Evolutionary conservation across 2,329 filamentous ascomycete species (phyloP).

Genomic region (Sarocladiaceae sp.): DNA sequence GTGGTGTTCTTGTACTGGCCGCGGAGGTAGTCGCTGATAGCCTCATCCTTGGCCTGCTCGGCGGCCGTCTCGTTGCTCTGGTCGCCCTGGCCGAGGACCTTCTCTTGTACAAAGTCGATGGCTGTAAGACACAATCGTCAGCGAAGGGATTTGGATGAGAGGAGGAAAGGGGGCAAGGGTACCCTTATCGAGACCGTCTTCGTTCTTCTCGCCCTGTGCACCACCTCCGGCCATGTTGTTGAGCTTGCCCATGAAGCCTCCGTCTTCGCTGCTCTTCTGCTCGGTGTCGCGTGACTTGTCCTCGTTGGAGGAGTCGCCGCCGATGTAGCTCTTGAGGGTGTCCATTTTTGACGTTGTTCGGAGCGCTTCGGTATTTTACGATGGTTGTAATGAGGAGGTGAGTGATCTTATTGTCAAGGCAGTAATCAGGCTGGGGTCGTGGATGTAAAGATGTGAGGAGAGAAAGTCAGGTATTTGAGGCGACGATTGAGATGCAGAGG

Average conservation of each 20-base stretch:
- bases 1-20: slow-evolving; percentile 62
- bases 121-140: slow-evolving; percentile 36
- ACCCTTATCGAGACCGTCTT: slow-evolving; percentile 81
- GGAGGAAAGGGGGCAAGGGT: not conserved
- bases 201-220: slow-evolving; percentile 69
- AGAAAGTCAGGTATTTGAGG: too few relatives aligned
- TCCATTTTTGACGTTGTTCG: slow-evolving; percentile 37
- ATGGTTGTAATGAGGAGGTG: too few relatives aligned
- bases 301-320: slow-evolving; percentile 28
- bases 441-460: too few relatives aligned
- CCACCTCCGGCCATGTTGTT: slow-evolving; percentile 69
- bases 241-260: slow-evolving; percentile 62
- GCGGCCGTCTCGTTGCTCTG: slow-evolving; percentile 67
- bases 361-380: too few relatives aligned
- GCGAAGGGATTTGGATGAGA: too few relatives aligned
- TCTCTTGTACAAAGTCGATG: slow-evolving; percentile 72
- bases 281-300: slow-evolving; percentile 22
- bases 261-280: slow-evolving; percentile 18
- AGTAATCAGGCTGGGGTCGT: too few relatives aligned
- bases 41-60: slow-evolving; percentile 79
- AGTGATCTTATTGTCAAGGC: too few relatives aligned
- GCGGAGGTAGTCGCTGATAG: slow-evolving; percentile 68
- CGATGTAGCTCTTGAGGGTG: slow-evolving; percentile 45
- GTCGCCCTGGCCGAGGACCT: slow-evolving; percentile 60
- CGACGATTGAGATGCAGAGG: too few relatives aligned